Evolutionary conservation across 257 asterid species (phyloP).

Genomic region (Plantago major): DNA sequence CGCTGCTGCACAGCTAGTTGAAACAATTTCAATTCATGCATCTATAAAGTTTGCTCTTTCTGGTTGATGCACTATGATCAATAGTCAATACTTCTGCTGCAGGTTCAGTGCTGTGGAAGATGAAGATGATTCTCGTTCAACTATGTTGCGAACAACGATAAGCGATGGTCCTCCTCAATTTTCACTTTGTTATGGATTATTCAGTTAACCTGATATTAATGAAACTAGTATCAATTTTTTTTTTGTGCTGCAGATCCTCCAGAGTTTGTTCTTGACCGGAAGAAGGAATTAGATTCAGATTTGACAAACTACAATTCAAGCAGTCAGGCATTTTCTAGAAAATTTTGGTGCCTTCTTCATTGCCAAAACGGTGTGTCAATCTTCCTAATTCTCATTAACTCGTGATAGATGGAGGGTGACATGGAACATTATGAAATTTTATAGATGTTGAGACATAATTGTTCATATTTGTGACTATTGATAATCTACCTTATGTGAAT

Average conservation of each 20-base stretch:
- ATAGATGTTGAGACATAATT: constrained; percentile 8
- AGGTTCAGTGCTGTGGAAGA: constrained; percentile 97
- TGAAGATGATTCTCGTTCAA: constrained; percentile 63
- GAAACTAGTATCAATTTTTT: constrained; percentile 18
- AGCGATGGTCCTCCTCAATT: constrained; percentile 63
- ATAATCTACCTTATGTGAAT: constrained; percentile 23
- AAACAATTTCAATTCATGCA: constrained; percentile 7
- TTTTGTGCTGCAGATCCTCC: constrained; percentile 78
- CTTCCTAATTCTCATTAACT: constrained; percentile 14
- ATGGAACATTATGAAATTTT: background rate
- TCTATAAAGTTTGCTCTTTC: constrained; percentile 10
- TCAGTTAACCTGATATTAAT: constrained; percentile 16
- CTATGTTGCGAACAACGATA: constrained; percentile 65
- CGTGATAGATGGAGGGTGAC: constrained; percentile 8
- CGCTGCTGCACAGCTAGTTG: constrained; percentile 4
- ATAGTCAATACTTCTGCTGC: constrained; percentile 17
- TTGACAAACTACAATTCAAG: constrained; percentile 66
- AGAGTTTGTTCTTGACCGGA: constrained; percentile 89
- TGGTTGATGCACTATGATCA: constrained; percentile 12
- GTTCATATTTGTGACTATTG: constrained; percentile 14
- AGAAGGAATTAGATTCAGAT: constrained; percentile 87
- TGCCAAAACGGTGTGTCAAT: constrained; percentile 84
- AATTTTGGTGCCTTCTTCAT: constrained; percentile 95
- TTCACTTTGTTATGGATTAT: constrained; percentile 26
- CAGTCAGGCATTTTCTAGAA: constrained; percentile 91